A percentile compares a stretch with the other conserved stretches of the same genome.
Evolutionary conservation across 2,329 filamentous ascomycete species (phyloP).

Genomic region (Pseudopyrenochaeta lycopersici): DNA sequence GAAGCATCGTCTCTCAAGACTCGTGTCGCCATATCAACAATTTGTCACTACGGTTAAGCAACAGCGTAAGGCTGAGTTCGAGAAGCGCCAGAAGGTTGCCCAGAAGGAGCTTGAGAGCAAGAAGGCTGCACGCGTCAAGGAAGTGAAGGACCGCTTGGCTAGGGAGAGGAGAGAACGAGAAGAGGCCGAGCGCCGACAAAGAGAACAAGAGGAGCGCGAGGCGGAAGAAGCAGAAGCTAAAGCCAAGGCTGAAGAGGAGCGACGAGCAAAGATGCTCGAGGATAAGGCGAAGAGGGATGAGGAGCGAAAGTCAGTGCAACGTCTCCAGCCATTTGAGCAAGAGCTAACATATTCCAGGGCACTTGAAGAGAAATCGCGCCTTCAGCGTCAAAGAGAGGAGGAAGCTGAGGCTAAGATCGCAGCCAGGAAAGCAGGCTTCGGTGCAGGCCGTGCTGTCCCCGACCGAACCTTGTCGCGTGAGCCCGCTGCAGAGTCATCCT

Average conservation of each 20-base stretch:
- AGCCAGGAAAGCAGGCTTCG: slow-evolving; percentile 63
- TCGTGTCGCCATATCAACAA: slow-evolving; percentile 83
- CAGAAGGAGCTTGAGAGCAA: slow-evolving; percentile 93
- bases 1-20: slow-evolving; percentile 87
- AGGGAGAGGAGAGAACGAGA: slow-evolving; percentile 86
- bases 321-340: slow-evolving; percentile 10
- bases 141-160: slow-evolving; percentile 82
- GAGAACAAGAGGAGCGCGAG: slow-evolving; percentile 86
- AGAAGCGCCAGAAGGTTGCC: slow-evolving; percentile 89
- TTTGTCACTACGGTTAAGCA: slow-evolving; percentile 86
- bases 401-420: slow-evolving; percentile 82
- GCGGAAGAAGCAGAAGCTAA: slow-evolving; percentile 87
- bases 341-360: slow-evolving; percentile 59
- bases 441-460: slow-evolving; percentile 33
- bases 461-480: slow-evolving; percentile 42
- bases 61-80: slow-evolving; percentile 92
- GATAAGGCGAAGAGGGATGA: slow-evolving; percentile 70
- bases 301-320: slow-evolving; percentile 63
- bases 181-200: slow-evolving; percentile 78
- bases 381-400: slow-evolving; percentile 84
- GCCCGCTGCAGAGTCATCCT: slow-evolving; percentile 44
- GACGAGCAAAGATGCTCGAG: slow-evolving; percentile 75
- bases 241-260: slow-evolving; percentile 79
- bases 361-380: slow-evolving; percentile 68
- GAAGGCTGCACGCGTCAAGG: slow-evolving; percentile 86